Evolutionary conservation across 164 flowering plant species (phyloP).

Genomic region (Magnolia sinica): DNA sequence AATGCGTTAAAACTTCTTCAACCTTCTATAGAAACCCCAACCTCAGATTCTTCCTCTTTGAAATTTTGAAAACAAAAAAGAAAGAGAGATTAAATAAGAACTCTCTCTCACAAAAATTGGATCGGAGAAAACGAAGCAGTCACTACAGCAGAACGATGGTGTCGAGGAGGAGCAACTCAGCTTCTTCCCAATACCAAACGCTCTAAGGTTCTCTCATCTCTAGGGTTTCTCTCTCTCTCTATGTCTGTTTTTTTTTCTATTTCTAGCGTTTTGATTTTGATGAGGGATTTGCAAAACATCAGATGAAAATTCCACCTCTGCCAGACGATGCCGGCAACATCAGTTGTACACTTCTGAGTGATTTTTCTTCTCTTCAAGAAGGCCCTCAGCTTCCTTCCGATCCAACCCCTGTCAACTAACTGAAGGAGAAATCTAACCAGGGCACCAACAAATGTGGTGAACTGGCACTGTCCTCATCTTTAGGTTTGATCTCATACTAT

Average conservation of each 20-base stretch:
- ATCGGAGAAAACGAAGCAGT: conserved; percentile 8
- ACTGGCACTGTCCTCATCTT: conserved; percentile 22
- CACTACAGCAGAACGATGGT: conserved; percentile 51
- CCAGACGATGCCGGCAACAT: conserved; percentile 14
- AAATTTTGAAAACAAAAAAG: not conserved
- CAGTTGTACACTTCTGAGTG: not conserved
- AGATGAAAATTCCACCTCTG: conserved; percentile 46
- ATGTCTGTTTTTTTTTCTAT: conserved; percentile 3
- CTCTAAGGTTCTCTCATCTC: conserved; percentile 44
- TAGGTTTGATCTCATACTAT: conserved; percentile 29
- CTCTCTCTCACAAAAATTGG: not conserved
- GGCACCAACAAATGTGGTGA: conserved; percentile 27
- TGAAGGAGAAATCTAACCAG: no score
- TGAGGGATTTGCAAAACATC: conserved; percentile 3
- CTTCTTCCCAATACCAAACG: conserved; percentile 50
- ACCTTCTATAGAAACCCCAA: not conserved
- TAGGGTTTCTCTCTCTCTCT: not conserved
- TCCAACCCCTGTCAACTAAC: conserved; percentile 30
- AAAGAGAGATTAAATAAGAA: not conserved
- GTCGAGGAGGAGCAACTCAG: conserved; percentile 72
- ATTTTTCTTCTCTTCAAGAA: not conserved
- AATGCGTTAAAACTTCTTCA: no score
- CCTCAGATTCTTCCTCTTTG: no score
- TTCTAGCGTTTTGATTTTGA: conserved; percentile 9
- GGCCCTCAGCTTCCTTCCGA: conserved; percentile 41